Base-by-base conservation (phyloP, 495 filamentous ascomycete species). In the Annulohypoxylon stygium region DNA sequence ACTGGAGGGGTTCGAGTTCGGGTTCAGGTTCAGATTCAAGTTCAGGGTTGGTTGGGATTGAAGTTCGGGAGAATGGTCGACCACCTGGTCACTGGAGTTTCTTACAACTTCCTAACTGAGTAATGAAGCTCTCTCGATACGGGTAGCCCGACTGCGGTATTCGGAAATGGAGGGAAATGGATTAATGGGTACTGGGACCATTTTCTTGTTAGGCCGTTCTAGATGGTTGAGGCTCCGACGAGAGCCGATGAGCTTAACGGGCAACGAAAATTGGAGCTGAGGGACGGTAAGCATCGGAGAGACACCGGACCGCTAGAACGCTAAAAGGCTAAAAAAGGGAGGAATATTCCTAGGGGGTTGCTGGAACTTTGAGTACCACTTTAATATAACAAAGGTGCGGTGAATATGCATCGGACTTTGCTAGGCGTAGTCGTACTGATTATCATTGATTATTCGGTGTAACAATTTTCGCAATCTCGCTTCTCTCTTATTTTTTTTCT, bases 151-250 rank as follows among this genome's bases (percentile, higher is more conserved):
- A 20, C 57, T 62, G 66, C 71, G 71, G 71, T 63, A 43, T 66
- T 70, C 71, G 71, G 67, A 70, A 61, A 70, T 18, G 25, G 50
- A 18, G 25, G 50, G 3, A 50, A 8, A 50, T 50, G 50, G 57
- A 37, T 26, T 9, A 25, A 70, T 70, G 71, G 71, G 45, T 53
- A 59, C 54, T 26, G 37, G 48, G 14, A 39, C 53, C 53, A 67
- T 58, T 58, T 54, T 50, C 36, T 30, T 30, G 30, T 50, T 41
- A 25, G 53, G 45, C 43, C 43, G 63, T 50, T 67, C 64, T 65
- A 63, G 62, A 73, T 51, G 65, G 57, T 51, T 74, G 61, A 65
- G 58, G 67, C 61, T 74, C 71, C 71, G 71, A 74, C 57, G 25
- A 55, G 63, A 54, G 67, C 67, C 67, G 67, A 66, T 70, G 45